Conservation (phyloP, 192 early-diverging fungal species). For the Linnemannia zychae region DNA sequence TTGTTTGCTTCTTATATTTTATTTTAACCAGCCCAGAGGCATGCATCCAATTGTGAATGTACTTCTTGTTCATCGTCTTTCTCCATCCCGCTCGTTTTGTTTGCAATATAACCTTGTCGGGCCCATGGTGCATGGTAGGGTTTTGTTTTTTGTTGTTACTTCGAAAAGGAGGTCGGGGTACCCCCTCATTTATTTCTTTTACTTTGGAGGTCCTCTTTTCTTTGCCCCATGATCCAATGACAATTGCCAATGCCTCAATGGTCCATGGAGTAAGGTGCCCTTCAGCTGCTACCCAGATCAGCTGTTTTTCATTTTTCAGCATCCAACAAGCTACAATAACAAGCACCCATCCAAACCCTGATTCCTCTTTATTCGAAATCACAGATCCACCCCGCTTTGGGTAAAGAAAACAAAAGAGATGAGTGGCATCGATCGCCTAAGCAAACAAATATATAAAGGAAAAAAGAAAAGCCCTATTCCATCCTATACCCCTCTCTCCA, state of each 20-base stretch:
- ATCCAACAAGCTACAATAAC: no score
- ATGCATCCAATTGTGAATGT: background rate
- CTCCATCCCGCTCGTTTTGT: background rate
- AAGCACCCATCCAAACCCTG: background rate
- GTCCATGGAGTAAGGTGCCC: background rate
- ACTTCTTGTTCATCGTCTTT: background rate
- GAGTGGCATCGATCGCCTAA: background rate
- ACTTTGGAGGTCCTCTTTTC: no score
- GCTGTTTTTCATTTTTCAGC: background rate
- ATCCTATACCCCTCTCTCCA: background rate
- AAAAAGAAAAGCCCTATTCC: background rate
- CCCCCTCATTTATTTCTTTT: no score
- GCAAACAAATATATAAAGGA: background rate
- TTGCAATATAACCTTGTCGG: constrained; percentile 7
- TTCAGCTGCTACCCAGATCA: background rate
- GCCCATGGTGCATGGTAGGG: no score
- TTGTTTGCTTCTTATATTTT: background rate
- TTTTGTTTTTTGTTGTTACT: no score
- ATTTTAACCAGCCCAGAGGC: background rate
- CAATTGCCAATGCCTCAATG: background rate
- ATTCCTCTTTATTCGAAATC: background rate
- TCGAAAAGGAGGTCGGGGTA: no score
- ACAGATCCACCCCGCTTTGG: background rate
- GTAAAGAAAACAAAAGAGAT: background rate
- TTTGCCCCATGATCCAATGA: no score